Evolutionary conservation across 805 yeast genomes (phyloP), one percentile per base, ranked within the genome.

Genomic region (Saturnispora sekii): DNA sequence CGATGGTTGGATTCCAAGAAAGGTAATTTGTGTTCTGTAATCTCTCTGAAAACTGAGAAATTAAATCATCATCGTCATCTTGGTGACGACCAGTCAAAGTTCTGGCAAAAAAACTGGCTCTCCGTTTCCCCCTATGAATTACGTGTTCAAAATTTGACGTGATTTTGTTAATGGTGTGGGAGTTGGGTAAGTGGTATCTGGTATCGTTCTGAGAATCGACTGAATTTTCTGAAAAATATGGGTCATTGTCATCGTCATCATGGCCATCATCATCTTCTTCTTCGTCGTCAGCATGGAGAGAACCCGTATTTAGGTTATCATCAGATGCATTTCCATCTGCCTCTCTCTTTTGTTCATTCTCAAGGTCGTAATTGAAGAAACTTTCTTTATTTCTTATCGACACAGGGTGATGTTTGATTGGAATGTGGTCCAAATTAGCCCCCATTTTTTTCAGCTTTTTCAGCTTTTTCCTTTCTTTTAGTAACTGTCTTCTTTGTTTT

Each of bases 1-100:
- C 97, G 32, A 93, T 74, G 0, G 93, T 84, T 2, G 97, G 97
- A 30, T 74, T 74, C 86, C 95, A 88, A 0, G 97, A 88, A 18
- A 90, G 66, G 54, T 89, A 93, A 47, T 75, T 77, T 0, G 80
- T 66, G 74, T 71, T 72, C 69, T 45, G 48, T 18, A 32, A 41
- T 44, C 29, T 47, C 15, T 46, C 30, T 4, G 61, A 54, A 43
- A 57, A 58, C 26, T 54, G 28, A 18, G 61, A 56, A 7, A 52
- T 47, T 10, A 57, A 45, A 16, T 61, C 67, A n/a, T 59, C 63
- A 43, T 66, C 70, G 1, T 31, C 37, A 31, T 37, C 47, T 32
- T 30, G 44, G 39, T 35, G 40, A 35, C 16, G 32, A 6, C 46
- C 45, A 10, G 54, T 52, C n/a, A 51, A 40, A 10, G 53, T 49